Evolutionary conservation across 352 stramenopile species (phyloP).

Genomic region (Phytopythium vexans): DNA sequence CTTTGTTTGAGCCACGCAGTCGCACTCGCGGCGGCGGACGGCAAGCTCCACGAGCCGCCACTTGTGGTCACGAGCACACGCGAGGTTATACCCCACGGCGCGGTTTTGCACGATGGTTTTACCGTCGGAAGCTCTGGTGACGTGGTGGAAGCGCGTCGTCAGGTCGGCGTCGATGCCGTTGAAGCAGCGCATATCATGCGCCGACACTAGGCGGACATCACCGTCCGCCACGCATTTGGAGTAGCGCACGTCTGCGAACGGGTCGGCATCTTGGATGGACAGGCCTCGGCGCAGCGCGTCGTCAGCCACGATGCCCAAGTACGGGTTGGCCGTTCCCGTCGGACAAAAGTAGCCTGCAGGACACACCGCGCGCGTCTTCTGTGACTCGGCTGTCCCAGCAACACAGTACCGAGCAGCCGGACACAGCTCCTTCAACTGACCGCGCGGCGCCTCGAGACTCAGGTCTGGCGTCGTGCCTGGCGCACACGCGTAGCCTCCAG

Average conservation of each 20-base stretch:
- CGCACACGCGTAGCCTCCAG: conserved; percentile 92
- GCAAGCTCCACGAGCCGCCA: conserved; percentile 88
- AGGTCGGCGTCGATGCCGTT: conserved; percentile 85
- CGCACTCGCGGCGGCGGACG: conserved; percentile 89
- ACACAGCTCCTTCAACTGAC: conserved; percentile 90
- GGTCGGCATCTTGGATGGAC: conserved; percentile 53
- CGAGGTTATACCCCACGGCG: conserved; percentile 67
- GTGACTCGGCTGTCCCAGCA: conserved; percentile 81
- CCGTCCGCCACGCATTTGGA: conserved; percentile 91
- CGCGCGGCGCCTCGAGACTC: conserved; percentile 80
- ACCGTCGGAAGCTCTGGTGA: no score
- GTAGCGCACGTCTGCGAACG: conserved; percentile 67
- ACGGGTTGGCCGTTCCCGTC: conserved; percentile 89
- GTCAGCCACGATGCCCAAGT: conserved; percentile 85
- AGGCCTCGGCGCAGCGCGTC: conserved; percentile 87
- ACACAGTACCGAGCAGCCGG: conserved; percentile 86
- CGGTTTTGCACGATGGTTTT: conserved; percentile 55
- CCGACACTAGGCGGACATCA: conserved; percentile 81
- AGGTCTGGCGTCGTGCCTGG: conserved; percentile 94
- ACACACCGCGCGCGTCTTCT: conserved; percentile 79
- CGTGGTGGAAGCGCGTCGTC: conserved; percentile 41
- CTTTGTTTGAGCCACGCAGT: conserved; percentile 88
- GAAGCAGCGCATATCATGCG: conserved; percentile 91
- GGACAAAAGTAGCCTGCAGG: conserved; percentile 94
- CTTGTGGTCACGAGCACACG: conserved; percentile 93